These are phyloP conservation scores for Cryptococcus neoformans DNA, from an alignment of 1,284 basidiomycete genomes.

Conservation along the genomic window DNA sequence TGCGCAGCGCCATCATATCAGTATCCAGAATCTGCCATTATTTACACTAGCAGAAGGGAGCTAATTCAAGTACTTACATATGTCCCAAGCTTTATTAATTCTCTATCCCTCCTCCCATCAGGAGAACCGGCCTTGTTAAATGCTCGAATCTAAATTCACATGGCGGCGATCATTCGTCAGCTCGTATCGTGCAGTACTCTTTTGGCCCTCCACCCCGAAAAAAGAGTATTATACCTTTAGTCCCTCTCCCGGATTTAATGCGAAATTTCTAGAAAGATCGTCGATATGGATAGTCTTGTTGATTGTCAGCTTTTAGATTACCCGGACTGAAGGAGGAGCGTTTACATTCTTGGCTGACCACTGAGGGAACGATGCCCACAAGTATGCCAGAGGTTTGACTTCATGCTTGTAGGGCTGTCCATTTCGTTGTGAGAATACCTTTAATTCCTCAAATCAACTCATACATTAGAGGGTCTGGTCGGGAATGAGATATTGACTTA, in stretches of 20 bases:
- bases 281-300: slow-evolving; percentile 74
- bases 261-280: slow-evolving; percentile 83
- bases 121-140: slow-evolving; percentile 71
- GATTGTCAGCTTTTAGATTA: neutral
- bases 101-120: slow-evolving; percentile 60
- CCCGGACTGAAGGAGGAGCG: neutral
- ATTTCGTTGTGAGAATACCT: slow-evolving; percentile 63
- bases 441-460: neutral
- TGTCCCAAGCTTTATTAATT: slow-evolving; percentile 61
- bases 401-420: slow-evolving; percentile 73
- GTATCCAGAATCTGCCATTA: neutral
- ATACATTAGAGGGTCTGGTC: neutral
- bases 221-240: slow-evolving; percentile 54
- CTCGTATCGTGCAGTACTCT: neutral
- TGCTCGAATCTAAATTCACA: slow-evolving; percentile 57
- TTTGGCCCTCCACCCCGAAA: neutral
- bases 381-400: slow-evolving; percentile 78
- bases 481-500: slow-evolving; percentile 39
- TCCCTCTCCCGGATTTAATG: slow-evolving; percentile 77
- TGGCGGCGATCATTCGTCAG: neutral
- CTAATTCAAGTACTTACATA: slow-evolving; percentile 51
- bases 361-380: slow-evolving; percentile 81
- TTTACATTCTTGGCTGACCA: slow-evolving; percentile 64
- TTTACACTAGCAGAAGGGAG: neutral
- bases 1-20: slow-evolving; percentile 4